phyloP scores from a whole-genome alignment of 2,329 filamentous ascomycete genomes.

The Colletotrichum falcatum region DNA sequence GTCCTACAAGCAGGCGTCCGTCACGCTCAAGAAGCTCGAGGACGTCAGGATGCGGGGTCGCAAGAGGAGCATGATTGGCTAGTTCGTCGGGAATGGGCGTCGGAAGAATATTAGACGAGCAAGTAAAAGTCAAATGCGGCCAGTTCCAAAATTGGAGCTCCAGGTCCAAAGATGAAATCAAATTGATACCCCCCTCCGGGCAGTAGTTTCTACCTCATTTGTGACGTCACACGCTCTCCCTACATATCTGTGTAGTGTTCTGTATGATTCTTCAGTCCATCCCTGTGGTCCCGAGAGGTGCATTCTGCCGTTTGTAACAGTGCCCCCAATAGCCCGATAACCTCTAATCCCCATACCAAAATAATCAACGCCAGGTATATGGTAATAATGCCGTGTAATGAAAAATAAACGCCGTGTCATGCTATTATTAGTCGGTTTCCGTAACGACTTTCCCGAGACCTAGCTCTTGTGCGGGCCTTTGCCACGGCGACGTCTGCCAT shows the following conservation, averaged over 20 bases:
- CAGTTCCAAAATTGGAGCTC: neutral
- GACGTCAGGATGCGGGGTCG: constrained; percentile 93
- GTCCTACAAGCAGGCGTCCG: constrained; percentile 79
- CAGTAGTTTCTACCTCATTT: constrained; percentile 17
- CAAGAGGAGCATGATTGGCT: constrained; percentile 98
- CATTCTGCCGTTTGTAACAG: constrained; percentile 19
- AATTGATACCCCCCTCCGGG: constrained; percentile 37
- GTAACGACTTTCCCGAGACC: constrained; percentile 17
- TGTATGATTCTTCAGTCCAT: constrained; percentile 14
- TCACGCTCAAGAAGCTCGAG: constrained; percentile 84
- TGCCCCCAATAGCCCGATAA: constrained; percentile 14
- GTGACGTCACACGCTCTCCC: neutral
- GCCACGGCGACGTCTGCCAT: constrained; percentile 14
- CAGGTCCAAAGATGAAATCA: constrained; percentile 24
- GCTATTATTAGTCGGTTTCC: constrained; percentile 38
- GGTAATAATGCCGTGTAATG: constrained; percentile 32
- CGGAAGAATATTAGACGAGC: neutral
- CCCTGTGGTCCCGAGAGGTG: constrained; percentile 23
- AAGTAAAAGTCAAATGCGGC: constrained; percentile 40
- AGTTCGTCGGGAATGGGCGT: constrained; percentile 34
- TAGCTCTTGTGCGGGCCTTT: constrained; percentile 12
- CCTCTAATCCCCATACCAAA: neutral
- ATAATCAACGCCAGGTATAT: constrained; percentile 38
- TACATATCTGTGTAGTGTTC: neutral
- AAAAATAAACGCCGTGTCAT: constrained; percentile 39